Conservation (phyloP, 306 rosid species). For the Rosa chinensis region DNA sequence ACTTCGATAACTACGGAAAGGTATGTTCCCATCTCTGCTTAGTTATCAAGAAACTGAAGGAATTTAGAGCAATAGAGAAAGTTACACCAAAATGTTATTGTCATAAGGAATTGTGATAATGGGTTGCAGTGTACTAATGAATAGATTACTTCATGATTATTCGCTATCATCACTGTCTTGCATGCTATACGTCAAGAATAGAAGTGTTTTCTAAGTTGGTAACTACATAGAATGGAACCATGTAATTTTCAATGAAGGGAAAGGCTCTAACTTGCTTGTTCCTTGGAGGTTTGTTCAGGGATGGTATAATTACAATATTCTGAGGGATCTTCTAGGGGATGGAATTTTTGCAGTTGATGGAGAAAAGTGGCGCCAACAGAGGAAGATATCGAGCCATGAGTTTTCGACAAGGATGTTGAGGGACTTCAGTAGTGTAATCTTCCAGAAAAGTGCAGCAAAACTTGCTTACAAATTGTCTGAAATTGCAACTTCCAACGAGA, state of each 20-base stretch:
- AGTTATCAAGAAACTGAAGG: not conserved
- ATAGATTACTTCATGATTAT: not conserved
- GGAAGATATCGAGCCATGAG: constrained; percentile 68
- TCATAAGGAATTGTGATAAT: not conserved
- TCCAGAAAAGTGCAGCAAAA: constrained; percentile 66
- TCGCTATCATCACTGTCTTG: not conserved
- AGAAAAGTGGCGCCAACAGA: constrained; percentile 79
- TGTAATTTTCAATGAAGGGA: not conserved
- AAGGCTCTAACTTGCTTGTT: constrained; percentile 18
- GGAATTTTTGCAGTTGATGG: constrained; percentile 88
- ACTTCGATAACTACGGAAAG: constrained; percentile 83
- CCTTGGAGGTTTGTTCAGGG: constrained; percentile 47
- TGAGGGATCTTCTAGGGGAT: constrained; percentile 84
- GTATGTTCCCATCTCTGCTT: constrained; percentile 24
- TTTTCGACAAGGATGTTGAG: constrained; percentile 67
- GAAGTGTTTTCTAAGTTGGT: not conserved
- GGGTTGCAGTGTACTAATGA: not conserved
- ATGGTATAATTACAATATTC: constrained; percentile 46
- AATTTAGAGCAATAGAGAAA: not conserved
- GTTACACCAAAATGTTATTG: not conserved
- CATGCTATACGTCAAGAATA: not conserved
- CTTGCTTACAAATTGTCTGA: constrained; percentile 58
- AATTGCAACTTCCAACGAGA: constrained; percentile 40
- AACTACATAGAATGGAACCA: not conserved
- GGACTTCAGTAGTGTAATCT: constrained; percentile 56